Evolutionary conservation across 495 filamentous ascomycete genomes (phyloP).

Genomic region (Lasiosphaeria miniovina): DNA sequence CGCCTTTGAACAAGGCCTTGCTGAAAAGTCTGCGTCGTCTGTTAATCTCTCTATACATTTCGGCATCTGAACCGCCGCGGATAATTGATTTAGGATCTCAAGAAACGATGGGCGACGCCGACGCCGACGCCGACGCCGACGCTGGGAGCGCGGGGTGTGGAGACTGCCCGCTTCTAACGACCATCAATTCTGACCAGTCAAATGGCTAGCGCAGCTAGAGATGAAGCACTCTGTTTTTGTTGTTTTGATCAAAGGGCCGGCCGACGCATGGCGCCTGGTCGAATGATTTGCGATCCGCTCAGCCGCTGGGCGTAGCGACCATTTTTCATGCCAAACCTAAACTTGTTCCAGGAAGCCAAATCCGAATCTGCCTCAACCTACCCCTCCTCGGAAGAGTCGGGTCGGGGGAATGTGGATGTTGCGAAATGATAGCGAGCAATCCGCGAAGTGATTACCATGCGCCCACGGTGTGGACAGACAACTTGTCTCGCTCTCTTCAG

Average conservation of each 20-base stretch:
- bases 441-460: too few species aligned
- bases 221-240: conserved; percentile 31
- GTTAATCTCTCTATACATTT: too few species aligned
- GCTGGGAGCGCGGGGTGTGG: background rate
- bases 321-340: conserved; percentile 8
- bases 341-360: conserved; percentile 4
- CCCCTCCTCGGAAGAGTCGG: background rate
- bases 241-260: conserved; percentile 23
- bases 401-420: background rate
- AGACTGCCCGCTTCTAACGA: conserved; percentile 13
- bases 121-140: background rate
- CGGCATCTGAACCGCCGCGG: too few species aligned
- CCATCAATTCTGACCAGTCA: conserved; percentile 24
- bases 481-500: too few species aligned
- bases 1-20: too few species aligned
- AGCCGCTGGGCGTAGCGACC: background rate
- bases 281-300: conserved; percentile 9
- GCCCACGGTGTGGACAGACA: too few species aligned
- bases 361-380: background rate
- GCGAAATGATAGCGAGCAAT: too few species aligned
- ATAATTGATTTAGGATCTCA: too few species aligned
- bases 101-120: background rate
- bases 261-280: conserved; percentile 17
- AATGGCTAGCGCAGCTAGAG: conserved; percentile 16
- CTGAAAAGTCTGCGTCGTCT: too few species aligned